Conservation (phyloP, 2,329 filamentous ascomycete species). For the Fusarium sp. region DNA sequence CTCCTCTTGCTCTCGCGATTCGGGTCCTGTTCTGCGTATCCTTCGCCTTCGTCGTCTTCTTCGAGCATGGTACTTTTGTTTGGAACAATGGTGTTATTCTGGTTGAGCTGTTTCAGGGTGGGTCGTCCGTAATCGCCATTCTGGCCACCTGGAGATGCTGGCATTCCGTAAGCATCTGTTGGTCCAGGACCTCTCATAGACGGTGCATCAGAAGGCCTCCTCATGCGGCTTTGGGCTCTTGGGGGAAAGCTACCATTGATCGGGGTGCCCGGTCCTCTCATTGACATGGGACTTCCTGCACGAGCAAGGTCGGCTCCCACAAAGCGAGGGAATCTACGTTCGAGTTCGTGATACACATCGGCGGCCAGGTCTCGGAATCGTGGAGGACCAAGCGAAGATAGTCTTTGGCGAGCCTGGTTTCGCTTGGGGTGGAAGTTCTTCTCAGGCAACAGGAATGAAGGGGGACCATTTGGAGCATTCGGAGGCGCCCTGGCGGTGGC, state of each 20-base stretch:
- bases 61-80: conserved; percentile 99
- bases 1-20: conserved; percentile 51
- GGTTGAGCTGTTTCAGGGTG: conserved; percentile 84
- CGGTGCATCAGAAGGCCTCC: conserved; percentile 71
- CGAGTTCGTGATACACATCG: conserved; percentile 95
- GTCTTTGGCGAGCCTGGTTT: conserved; percentile 95
- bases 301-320: conserved; percentile 75
- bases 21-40: conserved; percentile 63
- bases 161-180: conserved; percentile 64
- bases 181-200: conserved; percentile 65
- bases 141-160: conserved; percentile 68
- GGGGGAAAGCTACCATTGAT: conserved; percentile 68
- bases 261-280: conserved; percentile 73
- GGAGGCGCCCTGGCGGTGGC: conserved; percentile 69
- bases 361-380: conserved; percentile 93
- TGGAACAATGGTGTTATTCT: conserved; percentile 95
- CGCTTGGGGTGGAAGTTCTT: conserved; percentile 94
- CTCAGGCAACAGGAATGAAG: conserved; percentile 84
- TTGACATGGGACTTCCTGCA: conserved; percentile 74
- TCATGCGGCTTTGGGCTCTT: conserved; percentile 64
- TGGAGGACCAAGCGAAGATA: conserved; percentile 87
- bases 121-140: conserved; percentile 79
- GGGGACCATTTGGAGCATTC: conserved; percentile 67
- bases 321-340: conserved; percentile 89
- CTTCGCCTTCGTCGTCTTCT: conserved; percentile 82